Evolutionary conservation across 2,329 filamentous ascomycete genomes (phyloP), one percentile per base, ranked within the genome.

Genomic region (Colletotrichum lindemuthianum): DNA sequence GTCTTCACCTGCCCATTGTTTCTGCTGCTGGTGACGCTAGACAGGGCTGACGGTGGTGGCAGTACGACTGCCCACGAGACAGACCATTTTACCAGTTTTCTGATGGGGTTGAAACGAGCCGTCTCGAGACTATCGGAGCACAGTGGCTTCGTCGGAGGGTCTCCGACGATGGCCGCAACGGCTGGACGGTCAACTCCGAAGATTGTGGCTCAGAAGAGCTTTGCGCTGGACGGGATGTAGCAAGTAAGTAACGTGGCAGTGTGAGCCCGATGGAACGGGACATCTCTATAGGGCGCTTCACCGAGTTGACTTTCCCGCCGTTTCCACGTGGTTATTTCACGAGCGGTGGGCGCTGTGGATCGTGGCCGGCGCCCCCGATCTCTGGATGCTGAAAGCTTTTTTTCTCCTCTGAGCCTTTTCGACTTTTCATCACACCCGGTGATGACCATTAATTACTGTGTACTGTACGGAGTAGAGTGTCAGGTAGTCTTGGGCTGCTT

Each of bases 121-220:
- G 44, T 9, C 44, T 55, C 34, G 37, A 34, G 39, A 58, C 51
- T 47, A 51, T 24, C 57, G 16, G 33, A n/a, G 45, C n/a, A 24
- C 8, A 34, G 44, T 50, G 37, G 43, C 39, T 41, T 50, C 44
- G 37, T 49, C 47, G 15, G 53, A n/a, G 39, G 16, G 45, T 48
- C 54, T 41, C 39, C n/a, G 44, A 36, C 50, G 34, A 50, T 41
- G 34, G 44, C 44, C 41, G 49, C 10, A 37, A 15, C 16, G 13
- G 13, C 8, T 32, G n/a, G 33, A 44, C 60, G 60, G 56, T 40
- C 41, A 60, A 53, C 34, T 47, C 48, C 54, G 55, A 24, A 24
- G 24, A 24, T 4, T 24, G 24, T 24, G 24, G 24, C 24, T 24
- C 24, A 4, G 24, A 24, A 24, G 24, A 1, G 24, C 24, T 24